Evolutionary conservation across 2,329 filamentous ascomycete genomes (phyloP), one percentile per base, ranked within the genome.

Genomic region (Alternaria triticina): DNA sequence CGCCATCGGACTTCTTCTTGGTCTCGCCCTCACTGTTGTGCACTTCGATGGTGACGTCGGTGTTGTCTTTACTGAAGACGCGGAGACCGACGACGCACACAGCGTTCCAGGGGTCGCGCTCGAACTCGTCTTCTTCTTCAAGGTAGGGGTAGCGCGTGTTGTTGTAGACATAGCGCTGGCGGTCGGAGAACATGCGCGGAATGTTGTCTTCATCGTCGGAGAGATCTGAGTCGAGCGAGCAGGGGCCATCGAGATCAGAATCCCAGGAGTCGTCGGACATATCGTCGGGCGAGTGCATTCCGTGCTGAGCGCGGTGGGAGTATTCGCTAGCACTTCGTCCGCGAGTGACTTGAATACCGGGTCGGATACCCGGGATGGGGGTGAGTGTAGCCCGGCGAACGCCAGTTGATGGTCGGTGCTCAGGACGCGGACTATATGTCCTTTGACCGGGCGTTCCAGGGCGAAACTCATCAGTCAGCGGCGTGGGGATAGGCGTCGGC

Each of bases 51-150:
- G 79, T 82, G 36, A 88, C 82, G 27, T 81, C 80, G 0, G 77
- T 79, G 46, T 86, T 69, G 64, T 86, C 84, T 62, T 86, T 83
- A 10, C 83, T 84, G 70, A 87, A 89, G 0, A 89, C 86, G 6
- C 86, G 80, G 28, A 89, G 74, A 0, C 87, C 87, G 5, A 89
- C 83, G 15, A 89, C 86, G 64, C 86, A 88, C 1, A 88, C 82
- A 1, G 87, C 87, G 69, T 89, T 88, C 87, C 87, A 89, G 0
- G 86, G 86, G 63, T 86, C 83, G 17, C 80, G 78, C 45, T 79
- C 81, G 56, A 84, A 83, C 36, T 84, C 80, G 27, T 82, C 81
- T 47, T 81, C 78, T 1, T 81, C 80, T 5, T 76, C 74, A 7
- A 77, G 59, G 27, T 71, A 66, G 2, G 69, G 72, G 36, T 71